These are phyloP conservation scores for Fusarium heterosporum DNA, from an alignment of 2,329 filamentous ascomycete genomes.

Conservation along the genomic window DNA sequence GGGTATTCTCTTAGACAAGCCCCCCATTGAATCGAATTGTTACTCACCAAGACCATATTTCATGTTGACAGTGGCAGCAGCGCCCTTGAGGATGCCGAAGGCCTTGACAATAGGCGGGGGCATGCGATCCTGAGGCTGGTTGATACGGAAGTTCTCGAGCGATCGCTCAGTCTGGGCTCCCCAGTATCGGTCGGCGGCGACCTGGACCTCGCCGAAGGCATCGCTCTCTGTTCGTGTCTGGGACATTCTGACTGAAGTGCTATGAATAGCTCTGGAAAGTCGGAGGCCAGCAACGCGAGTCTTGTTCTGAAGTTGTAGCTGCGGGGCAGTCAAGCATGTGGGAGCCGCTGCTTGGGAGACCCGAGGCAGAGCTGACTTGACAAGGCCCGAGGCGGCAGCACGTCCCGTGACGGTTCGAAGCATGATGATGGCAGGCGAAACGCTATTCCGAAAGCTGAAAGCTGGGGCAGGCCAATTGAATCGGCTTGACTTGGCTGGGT, in stretches of 20 bases:
- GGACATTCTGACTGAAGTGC: constrained; percentile 61
- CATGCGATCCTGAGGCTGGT: constrained; percentile 99
- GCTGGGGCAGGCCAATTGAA: constrained; percentile 31
- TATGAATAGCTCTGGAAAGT: constrained; percentile 54
- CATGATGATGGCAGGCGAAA: constrained; percentile 43
- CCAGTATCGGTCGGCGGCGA: constrained; percentile 95
- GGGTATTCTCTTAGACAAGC: not conserved
- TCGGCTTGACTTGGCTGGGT: constrained; percentile 8
- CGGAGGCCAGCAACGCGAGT: constrained; percentile 29
- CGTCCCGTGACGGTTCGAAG: constrained; percentile 46
- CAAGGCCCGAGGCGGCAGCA: constrained; percentile 44
- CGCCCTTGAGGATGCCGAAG: constrained; percentile 97
- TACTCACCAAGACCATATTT: constrained; percentile 83
- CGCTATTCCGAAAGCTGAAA: constrained; percentile 24
- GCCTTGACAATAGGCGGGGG: constrained; percentile 90
- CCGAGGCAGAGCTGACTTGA: constrained; percentile 44
- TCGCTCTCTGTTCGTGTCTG: constrained; percentile 88
- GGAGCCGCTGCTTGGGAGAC: constrained; percentile 39
- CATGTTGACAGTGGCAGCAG: constrained; percentile 96
- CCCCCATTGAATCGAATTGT: not conserved
- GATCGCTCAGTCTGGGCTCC: constrained; percentile 97
- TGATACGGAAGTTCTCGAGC: constrained; percentile 98
- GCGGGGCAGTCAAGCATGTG: constrained; percentile 46
- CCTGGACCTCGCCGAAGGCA: constrained; percentile 97
- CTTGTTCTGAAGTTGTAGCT: constrained; percentile 40